Base-by-base conservation (phyloP, 768 basidiomycete species). In the Pulveroboletus sp. region DNA sequence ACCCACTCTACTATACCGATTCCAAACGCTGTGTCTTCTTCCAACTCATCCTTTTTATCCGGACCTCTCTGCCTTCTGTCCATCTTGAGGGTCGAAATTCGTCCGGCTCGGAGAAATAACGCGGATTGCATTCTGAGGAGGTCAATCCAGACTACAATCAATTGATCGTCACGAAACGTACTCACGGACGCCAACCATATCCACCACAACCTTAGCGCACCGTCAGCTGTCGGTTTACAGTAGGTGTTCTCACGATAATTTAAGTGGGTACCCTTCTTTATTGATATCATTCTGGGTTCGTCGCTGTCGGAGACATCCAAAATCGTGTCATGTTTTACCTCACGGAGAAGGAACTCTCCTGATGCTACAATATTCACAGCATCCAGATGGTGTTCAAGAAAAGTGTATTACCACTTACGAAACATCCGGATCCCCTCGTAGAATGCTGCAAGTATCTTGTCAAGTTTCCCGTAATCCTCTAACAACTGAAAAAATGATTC, bases 21-120 rank as follows among this genome's bases (percentile, higher is more conserved):
- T 28, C 61, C 60, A 33, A 63, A 66, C 8, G 58, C 57, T 0
- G 62, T 63, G 42, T 49, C 56, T 32, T 57, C 61, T 14, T 63
- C 61, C n/a, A 32, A 43, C 1, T 55, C 55, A 11, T 51, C 46
- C 27, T 51, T 55, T 33, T 45, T 33, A 30, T 50, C 40, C 8
- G 30, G 14, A n/a, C 53, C 42, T 15, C 37, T 35, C 21, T 49
- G 33, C 33, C 43, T 52, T 36, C 39, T 65, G 42, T 70, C 75
- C 75, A 76, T 37, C 73, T 60, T 17, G 68, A 66, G 12, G 73
- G 68, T 24, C 62, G 58, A 52, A 64, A 74, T 32, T 64, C 59
- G 12, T 67, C 57, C 1, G 75, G 73, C 8, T 73, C 67, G 10
- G 64, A 51, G 51, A 72, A 74, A 46, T 69, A 61, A 8, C 60